Base-by-base conservation (phyloP, 1,284 basidiomycete species). In the Tausonia pullulans region DNA sequence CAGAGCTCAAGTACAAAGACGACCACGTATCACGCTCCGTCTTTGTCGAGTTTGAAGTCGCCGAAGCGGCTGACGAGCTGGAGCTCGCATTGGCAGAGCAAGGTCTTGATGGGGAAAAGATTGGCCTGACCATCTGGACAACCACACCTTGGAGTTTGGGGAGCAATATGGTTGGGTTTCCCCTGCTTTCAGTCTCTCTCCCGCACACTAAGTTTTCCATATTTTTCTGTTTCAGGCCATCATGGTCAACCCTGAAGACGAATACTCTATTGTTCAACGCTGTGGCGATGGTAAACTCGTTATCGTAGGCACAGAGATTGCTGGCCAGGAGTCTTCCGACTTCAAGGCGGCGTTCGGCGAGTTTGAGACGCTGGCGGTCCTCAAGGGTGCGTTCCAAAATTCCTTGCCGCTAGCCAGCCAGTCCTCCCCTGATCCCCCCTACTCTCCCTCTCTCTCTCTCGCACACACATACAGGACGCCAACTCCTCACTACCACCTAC, bases 141-240 rank as follows among this genome's bases (percentile, higher is more conserved):
- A 99, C 96, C 0, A 98, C 95, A 0, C 91, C 96, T 0, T 99
- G 95, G 95, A 97, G 91, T 6, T 78, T 98, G 57, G 90, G 90
- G 1, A 90, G 91, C 0, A 98, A 99, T 72, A 92, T 95, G 87
- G 91, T 90, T 27, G 27, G 27, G 27, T 27, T 27, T 27, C 27
- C 27, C 27, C 27, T 27, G 70, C 55, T 81, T 69, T 10, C 52
- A 49, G 44, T 53, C 51, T 60, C 40, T 51, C 43, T 61, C 68
- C 62, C 43, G 39, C 61, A 53, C 53, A 27, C 39, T 59, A 56
- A 65, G 49, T 57, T 61, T 44, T 40, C 43, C 40, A 50, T 52
- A 60, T 16, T 55, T 40, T 48, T 40, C 40, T 56, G 58, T 43
- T 16, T 5, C 70, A 93, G 93, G 93, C 87, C 5, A 87, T 98